A percentile compares a stretch with the other conserved stretches of the same genome.
phyloP scores from a whole-genome alignment of 164 flowering plant species.

The Nymphaea colorata region DNA sequence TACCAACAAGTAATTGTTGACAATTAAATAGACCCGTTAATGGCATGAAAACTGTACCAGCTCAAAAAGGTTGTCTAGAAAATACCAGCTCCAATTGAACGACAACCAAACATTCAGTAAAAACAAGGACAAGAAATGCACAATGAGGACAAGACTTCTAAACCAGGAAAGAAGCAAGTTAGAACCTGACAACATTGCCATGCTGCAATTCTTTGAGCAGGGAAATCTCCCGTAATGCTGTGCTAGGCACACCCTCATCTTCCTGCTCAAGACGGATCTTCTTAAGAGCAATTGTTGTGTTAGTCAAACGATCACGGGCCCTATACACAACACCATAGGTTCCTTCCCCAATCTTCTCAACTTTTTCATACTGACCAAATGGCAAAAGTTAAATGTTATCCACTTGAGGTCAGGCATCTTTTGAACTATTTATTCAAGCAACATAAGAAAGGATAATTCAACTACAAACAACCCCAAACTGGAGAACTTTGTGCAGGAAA shows the following conservation, averaged over 20 bases:
- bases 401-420: not conserved
- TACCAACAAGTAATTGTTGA: too few species aligned
- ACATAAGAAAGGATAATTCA: not conserved
- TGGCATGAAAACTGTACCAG: too few species aligned
- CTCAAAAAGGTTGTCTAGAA: too few species aligned
- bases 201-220: conserved; percentile 92
- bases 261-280: conserved; percentile 89
- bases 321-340: conserved; percentile 85
- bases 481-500: not conserved
- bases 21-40: too few species aligned
- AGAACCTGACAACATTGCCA: conserved; percentile 73
- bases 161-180: not conserved
- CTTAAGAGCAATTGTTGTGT: conserved; percentile 73
- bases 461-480: not conserved
- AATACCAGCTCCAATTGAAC: too few species aligned
- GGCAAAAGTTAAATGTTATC: not conserved
- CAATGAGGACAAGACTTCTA: too few species aligned
- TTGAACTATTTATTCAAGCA: not conserved
- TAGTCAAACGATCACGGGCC: conserved; percentile 67
- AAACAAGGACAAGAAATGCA: too few species aligned
- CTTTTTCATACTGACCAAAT: conserved; percentile 55
- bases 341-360: conserved; percentile 90
- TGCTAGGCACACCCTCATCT: conserved; percentile 90
- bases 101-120: too few species aligned
- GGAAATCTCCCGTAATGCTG: conserved; percentile 84